phyloP scores from a whole-genome alignment of 257 asterid species.

The Solanum microdontum region DNA sequence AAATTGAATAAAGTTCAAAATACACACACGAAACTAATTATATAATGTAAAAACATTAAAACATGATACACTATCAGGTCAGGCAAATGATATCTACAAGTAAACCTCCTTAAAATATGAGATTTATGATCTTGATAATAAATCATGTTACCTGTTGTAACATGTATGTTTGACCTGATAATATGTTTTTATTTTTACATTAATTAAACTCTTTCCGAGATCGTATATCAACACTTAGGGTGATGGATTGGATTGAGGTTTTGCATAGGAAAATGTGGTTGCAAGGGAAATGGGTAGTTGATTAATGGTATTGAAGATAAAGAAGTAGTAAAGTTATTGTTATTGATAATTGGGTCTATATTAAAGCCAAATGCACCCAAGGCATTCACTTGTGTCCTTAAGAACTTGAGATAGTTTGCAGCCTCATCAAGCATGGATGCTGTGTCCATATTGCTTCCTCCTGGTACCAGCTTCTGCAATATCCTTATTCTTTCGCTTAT shows the following conservation, averaged over 20 bases:
- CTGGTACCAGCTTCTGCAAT: slow-evolving; percentile 82
- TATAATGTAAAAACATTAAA: background rate
- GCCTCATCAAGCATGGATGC: slow-evolving; percentile 99
- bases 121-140: background rate
- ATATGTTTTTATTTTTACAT: background rate
- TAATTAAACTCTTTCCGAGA: background rate
- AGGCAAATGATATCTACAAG: background rate
- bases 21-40: background rate
- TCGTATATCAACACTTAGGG: slow-evolving; percentile 8
- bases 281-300: slow-evolving; percentile 38
- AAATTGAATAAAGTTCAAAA: background rate
- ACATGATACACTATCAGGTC: background rate
- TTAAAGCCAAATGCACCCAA: slow-evolving; percentile 53
- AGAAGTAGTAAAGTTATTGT: background rate
- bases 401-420: slow-evolving; percentile 77
- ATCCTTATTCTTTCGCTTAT: slow-evolving; percentile 85
- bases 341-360: slow-evolving; percentile 12
- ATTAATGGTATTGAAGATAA: background rate
- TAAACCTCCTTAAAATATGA: background rate
- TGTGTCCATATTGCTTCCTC: slow-evolving; percentile 92
- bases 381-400: slow-evolving; percentile 71
- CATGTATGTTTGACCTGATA: background rate
- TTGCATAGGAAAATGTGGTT: slow-evolving; percentile 33
- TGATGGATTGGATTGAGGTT: slow-evolving; percentile 23
- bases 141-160: background rate